Evolutionary conservation across 352 stramenopile genomes (phyloP).

Genomic region (Phytophthora pistaciae): DNA sequence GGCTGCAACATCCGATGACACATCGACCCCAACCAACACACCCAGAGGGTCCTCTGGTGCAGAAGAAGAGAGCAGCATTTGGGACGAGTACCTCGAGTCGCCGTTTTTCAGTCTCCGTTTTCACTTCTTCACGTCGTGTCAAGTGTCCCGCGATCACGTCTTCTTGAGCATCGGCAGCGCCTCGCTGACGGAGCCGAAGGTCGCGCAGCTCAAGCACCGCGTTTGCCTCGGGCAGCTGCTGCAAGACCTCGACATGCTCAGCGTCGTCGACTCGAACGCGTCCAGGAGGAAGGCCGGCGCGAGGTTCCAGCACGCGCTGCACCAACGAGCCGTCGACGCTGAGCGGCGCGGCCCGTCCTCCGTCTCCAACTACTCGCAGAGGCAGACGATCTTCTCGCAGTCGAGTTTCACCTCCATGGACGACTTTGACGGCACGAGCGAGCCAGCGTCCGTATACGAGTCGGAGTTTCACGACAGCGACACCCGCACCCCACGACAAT

Average conservation of each 20-base stretch:
- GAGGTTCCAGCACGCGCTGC: conserved; percentile 51
- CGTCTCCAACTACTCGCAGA: conserved; percentile 48
- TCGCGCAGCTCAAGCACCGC: conserved; percentile 70
- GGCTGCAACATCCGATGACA: neutral
- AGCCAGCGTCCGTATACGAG: conserved; percentile 28
- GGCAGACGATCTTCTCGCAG: conserved; percentile 54
- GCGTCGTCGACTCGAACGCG: conserved; percentile 49
- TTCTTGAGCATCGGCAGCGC: conserved; percentile 77
- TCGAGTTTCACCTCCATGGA: conserved; percentile 41
- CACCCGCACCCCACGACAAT: conserved; percentile 2
- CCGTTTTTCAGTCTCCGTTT: conserved; percentile 71
- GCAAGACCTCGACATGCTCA: conserved; percentile 68
- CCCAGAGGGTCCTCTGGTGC: neutral
- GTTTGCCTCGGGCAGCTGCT: conserved; percentile 69
- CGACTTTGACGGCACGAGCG: conserved; percentile 44
- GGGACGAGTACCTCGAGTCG: conserved; percentile 78
- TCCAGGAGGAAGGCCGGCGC: conserved; percentile 26
- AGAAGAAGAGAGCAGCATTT: conserved; percentile 36
- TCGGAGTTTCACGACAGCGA: conserved; percentile 22
- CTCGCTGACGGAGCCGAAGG: conserved; percentile 67
- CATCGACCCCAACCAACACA: neutral
- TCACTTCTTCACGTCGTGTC: conserved; percentile 77
- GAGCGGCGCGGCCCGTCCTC: conserved; percentile 11
- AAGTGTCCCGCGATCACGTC: conserved; percentile 79
- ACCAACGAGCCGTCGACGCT: conserved; percentile 7